Evolutionary conservation across 371 early-diverging fungal species (phyloP).

Genomic region (Actinomucor elegans): DNA sequence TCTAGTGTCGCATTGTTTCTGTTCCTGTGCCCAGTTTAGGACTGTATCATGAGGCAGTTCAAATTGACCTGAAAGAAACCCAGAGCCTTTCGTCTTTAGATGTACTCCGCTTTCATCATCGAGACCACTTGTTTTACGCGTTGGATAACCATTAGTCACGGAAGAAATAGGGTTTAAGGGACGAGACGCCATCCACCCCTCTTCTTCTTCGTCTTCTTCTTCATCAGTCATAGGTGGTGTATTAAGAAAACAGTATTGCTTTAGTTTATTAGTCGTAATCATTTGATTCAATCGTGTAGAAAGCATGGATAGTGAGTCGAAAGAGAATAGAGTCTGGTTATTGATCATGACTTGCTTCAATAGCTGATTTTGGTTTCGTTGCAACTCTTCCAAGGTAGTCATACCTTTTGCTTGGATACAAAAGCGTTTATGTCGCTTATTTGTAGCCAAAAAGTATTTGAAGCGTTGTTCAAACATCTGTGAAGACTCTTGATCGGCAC

Average conservation of each 20-base stretch:
- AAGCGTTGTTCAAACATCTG: conserved; percentile 42
- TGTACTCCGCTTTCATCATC: conserved; percentile 3
- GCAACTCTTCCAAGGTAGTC: conserved; percentile 3
- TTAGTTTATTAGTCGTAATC: background rate
- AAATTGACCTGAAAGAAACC: conserved; percentile 32
- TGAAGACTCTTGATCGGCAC: conserved; percentile 24
- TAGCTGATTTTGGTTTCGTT: background rate
- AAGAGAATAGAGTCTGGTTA: background rate
- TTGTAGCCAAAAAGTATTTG: conserved; percentile 44
- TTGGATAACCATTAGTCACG: conserved; percentile 4
- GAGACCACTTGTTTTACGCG: no score
- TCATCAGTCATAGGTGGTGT: conserved; percentile 4
- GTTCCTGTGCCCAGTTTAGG: conserved; percentile 30
- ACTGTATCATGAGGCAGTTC: conserved; percentile 22
- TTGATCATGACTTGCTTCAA: conserved; percentile 1
- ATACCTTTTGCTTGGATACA: conserved; percentile 31
- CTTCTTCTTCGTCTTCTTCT: background rate
- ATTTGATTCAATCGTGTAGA: conserved; percentile 2
- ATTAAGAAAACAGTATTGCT: background rate
- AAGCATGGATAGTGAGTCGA: background rate
- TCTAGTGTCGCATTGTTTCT: conserved; percentile 32
- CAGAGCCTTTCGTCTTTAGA: conserved; percentile 13
- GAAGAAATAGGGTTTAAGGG: conserved; percentile 16
- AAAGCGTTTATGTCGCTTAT: conserved; percentile 35
- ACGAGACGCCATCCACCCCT: background rate